phyloP scores from a whole-genome alignment of 441 rosid species.

The Pelargonium cotyledonis region DNA sequence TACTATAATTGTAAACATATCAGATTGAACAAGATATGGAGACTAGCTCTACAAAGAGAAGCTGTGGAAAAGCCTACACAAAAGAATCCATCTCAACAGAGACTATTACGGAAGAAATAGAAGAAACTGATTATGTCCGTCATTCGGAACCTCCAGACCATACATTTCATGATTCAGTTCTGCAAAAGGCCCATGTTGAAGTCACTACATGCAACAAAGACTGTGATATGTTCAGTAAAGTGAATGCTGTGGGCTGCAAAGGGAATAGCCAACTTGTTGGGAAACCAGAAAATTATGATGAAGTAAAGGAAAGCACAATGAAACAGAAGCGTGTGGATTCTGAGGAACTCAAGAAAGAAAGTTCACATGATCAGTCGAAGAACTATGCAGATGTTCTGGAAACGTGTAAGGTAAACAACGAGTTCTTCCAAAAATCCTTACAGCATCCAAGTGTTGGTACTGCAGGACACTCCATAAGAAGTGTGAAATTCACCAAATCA shows the following conservation, averaged over 20 bases:
- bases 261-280: no score
- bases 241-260: no score
- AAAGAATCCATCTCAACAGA: constrained; percentile 25
- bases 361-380: constrained; percentile 31
- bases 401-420: constrained; percentile 45
- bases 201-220: neutral
- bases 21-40: constrained; percentile 28
- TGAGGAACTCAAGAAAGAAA: constrained; percentile 21
- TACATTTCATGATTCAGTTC: no score
- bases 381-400: constrained; percentile 51
- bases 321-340: constrained; percentile 19
- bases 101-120: constrained; percentile 18
- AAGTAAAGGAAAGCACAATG: neutral
- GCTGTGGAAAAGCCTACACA: neutral
- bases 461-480: constrained; percentile 21
- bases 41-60: no score
- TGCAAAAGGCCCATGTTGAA: no score
- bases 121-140: no score
- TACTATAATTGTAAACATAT: constrained; percentile 7
- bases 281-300: no score
- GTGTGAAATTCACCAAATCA: constrained; percentile 47
- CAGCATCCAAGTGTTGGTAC: constrained; percentile 36
- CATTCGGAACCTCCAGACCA: no score
- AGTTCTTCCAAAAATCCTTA: constrained; percentile 42
- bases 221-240: neutral